Base-by-base conservation (phyloP, 106 monocot species). In the Dendrobium nobile region DNA sequence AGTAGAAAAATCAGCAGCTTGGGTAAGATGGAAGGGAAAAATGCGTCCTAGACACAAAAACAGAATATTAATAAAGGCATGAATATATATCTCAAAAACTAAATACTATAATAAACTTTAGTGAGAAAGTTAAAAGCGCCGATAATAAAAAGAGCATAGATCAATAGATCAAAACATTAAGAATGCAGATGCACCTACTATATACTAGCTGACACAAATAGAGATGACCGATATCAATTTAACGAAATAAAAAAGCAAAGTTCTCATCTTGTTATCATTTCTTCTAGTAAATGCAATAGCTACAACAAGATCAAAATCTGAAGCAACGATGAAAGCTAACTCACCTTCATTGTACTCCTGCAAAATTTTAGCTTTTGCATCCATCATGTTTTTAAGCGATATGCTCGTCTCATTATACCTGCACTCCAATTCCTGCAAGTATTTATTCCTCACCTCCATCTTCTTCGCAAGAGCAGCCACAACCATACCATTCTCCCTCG, bases 331-430 rank as follows among this genome's bases (percentile, higher is more conserved):
- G 24, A 10, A 13, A 48, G 48, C 22, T 22, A 48, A 24, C 26
- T 48, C 7, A 93, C 93, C 88, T 88, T 83, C 84, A 78, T 88
- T 93, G 61, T 87, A 85, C 40, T 67, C 47, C 42, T 84, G 77
- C 17, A 80, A 78, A 10, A 82, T 44, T 61, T 54, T 67, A 5
- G 78, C 79, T 27, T 82, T 88, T 48, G 84, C 54, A 1, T 80
- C 80, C 86, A 92, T 88, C 87, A 86, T 79, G 42, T 72, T 77
- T 8, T 87, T 87, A 55, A 87, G 81, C 7, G 82, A 82, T 20
- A 74, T 20, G 22, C 54, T 75, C 7, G 73, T 82, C 44, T 77
- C 76, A 18, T 73, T 81, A 26, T 82, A 85, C 22, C 83, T 87
- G 3, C 72, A 77, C 48, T 91, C 87, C 43, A 93, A 74, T 61